Evolutionary conservation across 768 basidiomycete species (phyloP).

Genomic region (Serendipita vermifera): DNA sequence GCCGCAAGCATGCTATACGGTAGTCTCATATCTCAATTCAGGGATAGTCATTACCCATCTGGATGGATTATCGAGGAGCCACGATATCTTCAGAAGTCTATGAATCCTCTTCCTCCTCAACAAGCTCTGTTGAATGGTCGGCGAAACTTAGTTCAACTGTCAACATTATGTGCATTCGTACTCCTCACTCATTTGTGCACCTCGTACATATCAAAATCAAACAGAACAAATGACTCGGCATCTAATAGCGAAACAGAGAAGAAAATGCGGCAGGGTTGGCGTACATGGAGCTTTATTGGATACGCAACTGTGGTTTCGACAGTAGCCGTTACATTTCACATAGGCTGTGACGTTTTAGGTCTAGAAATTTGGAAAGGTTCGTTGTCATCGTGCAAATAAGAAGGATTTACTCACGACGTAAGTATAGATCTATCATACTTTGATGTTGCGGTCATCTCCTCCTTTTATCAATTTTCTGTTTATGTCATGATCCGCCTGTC

Average conservation of each 20-base stretch:
- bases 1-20: constrained; percentile 51
- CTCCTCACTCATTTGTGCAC: constrained; percentile 66
- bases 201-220: constrained; percentile 33
- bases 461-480: constrained; percentile 84
- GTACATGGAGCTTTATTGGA: constrained; percentile 49
- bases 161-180: constrained; percentile 68
- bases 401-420: not conserved
- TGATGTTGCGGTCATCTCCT: constrained; percentile 55
- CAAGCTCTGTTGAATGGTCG: constrained; percentile 53
- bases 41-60: constrained; percentile 32
- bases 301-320: constrained; percentile 47
- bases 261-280: constrained; percentile 36
- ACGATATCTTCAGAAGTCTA: constrained; percentile 35
- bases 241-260: not conserved
- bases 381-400: constrained; percentile 19
- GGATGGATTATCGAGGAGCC: constrained; percentile 75
- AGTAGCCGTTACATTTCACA: constrained; percentile 37
- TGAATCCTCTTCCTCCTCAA: constrained; percentile 30
- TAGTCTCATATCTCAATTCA: constrained; percentile 19
- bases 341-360: constrained; percentile 30
- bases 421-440: constrained; percentile 61
- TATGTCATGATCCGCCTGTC: constrained; percentile 84
- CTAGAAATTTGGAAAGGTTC: constrained; percentile 60
- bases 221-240: constrained; percentile 45
- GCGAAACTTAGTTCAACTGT: constrained; percentile 62